phyloP scores from a whole-genome alignment of 2,329 filamentous ascomycete species.

The Pseudogymnoascus sp. region DNA sequence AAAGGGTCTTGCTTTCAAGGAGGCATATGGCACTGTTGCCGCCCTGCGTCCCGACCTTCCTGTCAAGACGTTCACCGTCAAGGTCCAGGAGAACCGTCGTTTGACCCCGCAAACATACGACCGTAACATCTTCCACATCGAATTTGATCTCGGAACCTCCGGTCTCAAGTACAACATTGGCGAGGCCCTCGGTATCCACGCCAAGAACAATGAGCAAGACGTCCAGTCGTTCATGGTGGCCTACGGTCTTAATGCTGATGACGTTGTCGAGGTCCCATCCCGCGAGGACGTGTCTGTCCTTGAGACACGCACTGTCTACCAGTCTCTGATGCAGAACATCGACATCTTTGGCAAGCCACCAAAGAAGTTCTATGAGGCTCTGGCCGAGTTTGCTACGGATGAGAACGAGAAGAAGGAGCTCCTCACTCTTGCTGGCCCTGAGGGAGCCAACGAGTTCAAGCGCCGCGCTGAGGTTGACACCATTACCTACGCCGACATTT shows the following conservation, averaged over 20 bases:
- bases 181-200: conserved; percentile 92
- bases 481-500: conserved; percentile 79
- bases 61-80: conserved; percentile 78
- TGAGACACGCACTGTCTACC: conserved; percentile 87
- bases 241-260: conserved; percentile 75
- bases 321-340: conserved; percentile 82
- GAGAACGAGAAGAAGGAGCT: conserved; percentile 76
- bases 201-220: conserved; percentile 76
- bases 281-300: conserved; percentile 66
- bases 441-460: conserved; percentile 87
- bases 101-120: conserved; percentile 84
- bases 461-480: conserved; percentile 83
- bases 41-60: conserved; percentile 76
- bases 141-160: conserved; percentile 88
- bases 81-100: conserved; percentile 90
- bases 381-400: conserved; percentile 78
- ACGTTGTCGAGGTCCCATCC: conserved; percentile 84
- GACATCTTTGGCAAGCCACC: conserved; percentile 96
- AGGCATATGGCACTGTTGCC: conserved; percentile 71
- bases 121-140: conserved; percentile 99
- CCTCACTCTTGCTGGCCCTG: conserved; percentile 63
- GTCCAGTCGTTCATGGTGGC: conserved; percentile 80
- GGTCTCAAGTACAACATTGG: conserved; percentile 95
- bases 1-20: conserved; percentile 86
- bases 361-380: conserved; percentile 93